phyloP scores from a whole-genome alignment of 371 early-diverging fungal genomes.

The Polyrhizophydium stewartii region DNA sequence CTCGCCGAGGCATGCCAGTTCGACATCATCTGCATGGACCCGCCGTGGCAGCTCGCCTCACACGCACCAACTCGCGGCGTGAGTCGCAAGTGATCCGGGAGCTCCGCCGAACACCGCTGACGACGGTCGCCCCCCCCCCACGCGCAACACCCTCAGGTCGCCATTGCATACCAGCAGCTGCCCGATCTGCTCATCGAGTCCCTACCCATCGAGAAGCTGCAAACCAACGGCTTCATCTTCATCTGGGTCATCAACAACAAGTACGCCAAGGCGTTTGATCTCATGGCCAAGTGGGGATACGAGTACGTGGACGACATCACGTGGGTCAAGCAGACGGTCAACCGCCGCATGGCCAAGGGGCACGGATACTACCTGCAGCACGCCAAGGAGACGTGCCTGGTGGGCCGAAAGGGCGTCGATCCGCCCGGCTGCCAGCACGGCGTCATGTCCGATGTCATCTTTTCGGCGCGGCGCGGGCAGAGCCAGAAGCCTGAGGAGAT shows the following conservation, averaged over 20 bases:
- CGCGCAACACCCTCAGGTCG: conserved; percentile 48
- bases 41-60: conserved; percentile 96
- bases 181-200: conserved; percentile 88
- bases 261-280: conserved; percentile 85
- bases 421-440: conserved; percentile 71
- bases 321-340: conserved; percentile 95
- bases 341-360: conserved; percentile 92
- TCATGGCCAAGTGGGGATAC: conserved; percentile 93
- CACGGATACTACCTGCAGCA: conserved; percentile 95
- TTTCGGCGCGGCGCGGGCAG: conserved; percentile 87
- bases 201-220: conserved; percentile 81
- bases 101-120: no score
- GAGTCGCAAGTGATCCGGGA: conserved; percentile 10
- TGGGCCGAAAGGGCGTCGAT: conserved; percentile 81
- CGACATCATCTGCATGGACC: conserved; percentile 90
- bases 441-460: conserved; percentile 86
- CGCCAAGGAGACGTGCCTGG: conserved; percentile 93
- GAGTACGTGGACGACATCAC: conserved; percentile 80
- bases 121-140: no score
- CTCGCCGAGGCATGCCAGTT: conserved; percentile 79
- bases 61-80: conserved; percentile 91
- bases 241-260: conserved; percentile 97
- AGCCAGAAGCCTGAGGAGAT: conserved; percentile 93
- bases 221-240: conserved; percentile 84
- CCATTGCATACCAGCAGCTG: conserved; percentile 91